Conservation (phyloP, 2,329 filamentous ascomycete genomes). For the Teratosphaeria nubilosa region DNA sequence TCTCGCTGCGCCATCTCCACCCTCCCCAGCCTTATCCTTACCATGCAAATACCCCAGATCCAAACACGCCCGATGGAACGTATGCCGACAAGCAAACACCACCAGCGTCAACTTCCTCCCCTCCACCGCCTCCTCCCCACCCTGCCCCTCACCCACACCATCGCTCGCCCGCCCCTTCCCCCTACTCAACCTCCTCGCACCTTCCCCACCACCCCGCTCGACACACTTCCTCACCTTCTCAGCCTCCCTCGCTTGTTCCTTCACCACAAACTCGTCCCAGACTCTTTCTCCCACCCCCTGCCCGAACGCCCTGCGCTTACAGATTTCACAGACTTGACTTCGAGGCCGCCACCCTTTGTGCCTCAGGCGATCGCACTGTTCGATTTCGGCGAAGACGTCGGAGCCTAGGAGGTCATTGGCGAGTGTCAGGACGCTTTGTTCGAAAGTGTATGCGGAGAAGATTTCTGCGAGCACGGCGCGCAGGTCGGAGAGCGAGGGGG, state of each 20-base stretch:
- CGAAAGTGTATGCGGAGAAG: conserved; percentile 91
- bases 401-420: conserved; percentile 81
- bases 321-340: conserved; percentile 80
- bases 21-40: conserved; percentile 4
- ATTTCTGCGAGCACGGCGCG: conserved; percentile 77
- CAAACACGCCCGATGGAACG: conserved; percentile 59
- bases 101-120: conserved; percentile 40
- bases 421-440: conserved; percentile 76
- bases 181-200: conserved; percentile 32
- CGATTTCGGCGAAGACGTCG: conserved; percentile 76
- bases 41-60: conserved; percentile 34
- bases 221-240: conserved; percentile 32
- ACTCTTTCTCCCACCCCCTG: conserved; percentile 68
- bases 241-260: conserved; percentile 34
- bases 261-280: conserved; percentile 72
- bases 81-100: conserved; percentile 59
- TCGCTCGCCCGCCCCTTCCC: conserved; percentile 41
- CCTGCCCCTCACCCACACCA: conserved; percentile 35
- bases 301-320: conserved; percentile 75
- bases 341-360: conserved; percentile 82
- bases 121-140: conserved; percentile 36
- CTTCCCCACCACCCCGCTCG: conserved; percentile 26
- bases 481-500: conserved; percentile 78
- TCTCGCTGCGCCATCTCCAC: background rate
- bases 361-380: conserved; percentile 61